Evolutionary conservation across 352 stramenopile genomes (phyloP).

Genomic region (Globisporangium cederbergense): DNA sequence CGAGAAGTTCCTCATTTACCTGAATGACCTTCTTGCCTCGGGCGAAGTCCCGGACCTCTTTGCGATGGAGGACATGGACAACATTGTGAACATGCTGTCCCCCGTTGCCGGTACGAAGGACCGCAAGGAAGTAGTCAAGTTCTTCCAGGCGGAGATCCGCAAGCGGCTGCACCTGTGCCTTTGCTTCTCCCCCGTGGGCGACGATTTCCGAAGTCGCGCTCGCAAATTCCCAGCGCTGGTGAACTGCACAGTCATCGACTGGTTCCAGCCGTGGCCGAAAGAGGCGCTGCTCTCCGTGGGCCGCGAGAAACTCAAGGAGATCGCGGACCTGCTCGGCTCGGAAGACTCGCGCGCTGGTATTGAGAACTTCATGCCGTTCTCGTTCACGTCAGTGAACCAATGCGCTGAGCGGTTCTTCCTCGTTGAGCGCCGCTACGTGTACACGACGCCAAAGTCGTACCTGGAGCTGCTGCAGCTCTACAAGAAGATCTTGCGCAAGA

Average conservation of each 20-base stretch:
- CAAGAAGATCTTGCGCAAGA: constrained; percentile 92
- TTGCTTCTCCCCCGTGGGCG: constrained; percentile 94
- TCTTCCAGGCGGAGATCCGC: constrained; percentile 93
- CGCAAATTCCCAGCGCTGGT: constrained; percentile 95
- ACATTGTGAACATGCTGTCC: constrained; percentile 87
- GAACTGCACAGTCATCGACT: constrained; percentile 95
- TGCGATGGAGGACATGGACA: constrained; percentile 92
- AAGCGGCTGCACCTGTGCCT: constrained; percentile 94
- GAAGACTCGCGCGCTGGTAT: constrained; percentile 83
- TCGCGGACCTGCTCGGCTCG: constrained; percentile 76
- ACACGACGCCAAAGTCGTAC: constrained; percentile 96
- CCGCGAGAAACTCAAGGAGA: constrained; percentile 84
- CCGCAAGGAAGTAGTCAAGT: constrained; percentile 91
- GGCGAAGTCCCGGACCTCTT: constrained; percentile 95
- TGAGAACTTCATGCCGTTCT: constrained; percentile 95
- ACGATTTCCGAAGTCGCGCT: constrained; percentile 92
- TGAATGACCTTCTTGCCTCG: constrained; percentile 94
- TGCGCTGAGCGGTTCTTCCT: constrained; percentile 89
- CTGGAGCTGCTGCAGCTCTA: constrained; percentile 94
- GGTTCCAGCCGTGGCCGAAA: constrained; percentile 93
- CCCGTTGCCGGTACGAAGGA: constrained; percentile 84
- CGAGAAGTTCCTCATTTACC: constrained; percentile 95
- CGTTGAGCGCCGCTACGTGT: constrained; percentile 90
- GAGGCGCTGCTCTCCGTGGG: constrained; percentile 92
- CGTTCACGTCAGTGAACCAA: constrained; percentile 92